A percentile compares a stretch with the other conserved stretches of the same genome.
Conservation (phyloP, 2,329 filamentous ascomycete species). For the Sporothrix dimorphospora region DNA sequence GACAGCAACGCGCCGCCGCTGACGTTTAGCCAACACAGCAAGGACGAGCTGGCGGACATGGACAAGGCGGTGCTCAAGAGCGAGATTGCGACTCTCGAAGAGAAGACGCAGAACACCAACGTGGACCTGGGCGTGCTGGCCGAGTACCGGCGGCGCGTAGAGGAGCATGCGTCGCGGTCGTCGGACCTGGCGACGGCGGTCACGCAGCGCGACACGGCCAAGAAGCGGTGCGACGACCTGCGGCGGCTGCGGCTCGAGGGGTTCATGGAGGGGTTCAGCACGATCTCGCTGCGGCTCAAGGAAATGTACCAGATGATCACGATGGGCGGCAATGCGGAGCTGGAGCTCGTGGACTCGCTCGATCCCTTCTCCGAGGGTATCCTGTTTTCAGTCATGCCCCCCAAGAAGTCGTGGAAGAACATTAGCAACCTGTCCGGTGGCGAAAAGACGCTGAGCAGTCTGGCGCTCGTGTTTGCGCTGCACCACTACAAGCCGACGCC, state of each 20-base stretch:
- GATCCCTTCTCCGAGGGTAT: conserved; percentile 98
- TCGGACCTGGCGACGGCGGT: conserved; percentile 82
- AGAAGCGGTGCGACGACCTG: conserved; percentile 90
- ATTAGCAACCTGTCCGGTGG: conserved; percentile 94
- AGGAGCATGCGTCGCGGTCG: conserved; percentile 54
- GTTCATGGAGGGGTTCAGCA: conserved; percentile 97
- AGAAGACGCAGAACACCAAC: conserved; percentile 78
- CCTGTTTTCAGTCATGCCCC: conserved; percentile 96
- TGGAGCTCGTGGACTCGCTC: conserved; percentile 93
- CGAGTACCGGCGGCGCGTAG: conserved; percentile 47
- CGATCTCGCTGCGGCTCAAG: conserved; percentile 91
- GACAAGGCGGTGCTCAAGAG: conserved; percentile 62
- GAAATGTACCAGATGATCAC: conserved; percentile 99
- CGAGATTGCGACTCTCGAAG: conserved; percentile 65
- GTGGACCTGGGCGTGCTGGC: conserved; percentile 79
- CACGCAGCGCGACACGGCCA: conserved; percentile 77
- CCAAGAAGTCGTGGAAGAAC: conserved; percentile 99
- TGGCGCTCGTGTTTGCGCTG: conserved; percentile 95
- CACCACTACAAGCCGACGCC: conserved; percentile 98
- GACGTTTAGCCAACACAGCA: conserved; percentile 74
- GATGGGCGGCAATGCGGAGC: conserved; percentile 97
- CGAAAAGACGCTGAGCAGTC: conserved; percentile 91
- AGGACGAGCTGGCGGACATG: conserved; percentile 69
- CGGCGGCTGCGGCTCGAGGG: conserved; percentile 88
- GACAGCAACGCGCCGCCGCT: conserved; percentile 46